Evolutionary conservation across 192 early-diverging fungal genomes (phyloP), one percentile per base, ranked within the genome.

Genomic region (Rhizophagus clarus): DNA sequence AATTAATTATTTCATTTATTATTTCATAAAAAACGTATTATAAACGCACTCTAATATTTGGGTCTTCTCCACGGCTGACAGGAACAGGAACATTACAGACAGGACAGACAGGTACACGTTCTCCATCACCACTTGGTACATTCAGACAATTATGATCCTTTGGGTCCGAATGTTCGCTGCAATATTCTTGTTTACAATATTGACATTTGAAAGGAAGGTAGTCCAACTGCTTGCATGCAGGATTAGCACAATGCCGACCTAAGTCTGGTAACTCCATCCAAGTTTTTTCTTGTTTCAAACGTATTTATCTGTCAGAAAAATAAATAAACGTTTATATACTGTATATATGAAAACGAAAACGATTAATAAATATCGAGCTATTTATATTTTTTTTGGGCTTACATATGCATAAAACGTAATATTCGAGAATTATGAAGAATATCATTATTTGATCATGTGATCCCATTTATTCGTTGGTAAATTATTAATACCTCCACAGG

Each of bases 41-140:
- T 61, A 47, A 45, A 61, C 76, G 22, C 76, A 85, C 86, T 71
- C 88, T 81, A 51, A 88, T 76, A 80, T 97, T 94, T 7, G 96
- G 93, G 78, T 94, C 88, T 71, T 94, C 92, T 37, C 92, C 92
- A 32, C 91, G 85, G 6, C 85, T 85, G 12, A 92, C 82, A 4
- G 96, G 91, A 3, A 97, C 88, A 15, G 93, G 91, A 71, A 91
- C 85, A 24, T 87, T 77, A 81, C 96, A 97, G 28, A 97, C 83
- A 14, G 94, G 94, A 64, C 94, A 95, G 66, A 88, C 88, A 8
- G 94, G 92, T 0, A 93, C 92, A 32, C 89, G 87, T 22, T 77
- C 80, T 61, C 91, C 87, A 74, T 94, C 88, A 1, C 86, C 84
- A 6, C 84, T 81, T 1, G 89, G 88, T 68, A 91, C 88, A 24